Evolutionary conservation across 108 stramenopile genomes (phyloP).

Genomic region (Phaeodactylum tricornutum): DNA sequence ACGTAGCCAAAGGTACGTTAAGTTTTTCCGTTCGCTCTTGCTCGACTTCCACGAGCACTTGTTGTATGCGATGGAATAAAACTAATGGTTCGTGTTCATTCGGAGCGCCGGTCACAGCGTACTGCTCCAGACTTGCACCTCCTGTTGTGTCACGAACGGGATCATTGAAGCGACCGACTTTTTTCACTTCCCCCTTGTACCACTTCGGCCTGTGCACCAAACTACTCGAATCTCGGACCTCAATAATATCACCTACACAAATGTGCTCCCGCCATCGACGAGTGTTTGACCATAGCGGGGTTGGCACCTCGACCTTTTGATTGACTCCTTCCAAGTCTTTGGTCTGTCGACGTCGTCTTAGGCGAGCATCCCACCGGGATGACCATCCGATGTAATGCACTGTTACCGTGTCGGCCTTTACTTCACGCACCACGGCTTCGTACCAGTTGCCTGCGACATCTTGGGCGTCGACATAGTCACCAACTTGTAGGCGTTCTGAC

Average conservation of each 20-base stretch:
- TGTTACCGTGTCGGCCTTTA: slow-evolving; percentile 42
- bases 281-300: slow-evolving; percentile 58
- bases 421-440: slow-evolving; percentile 52
- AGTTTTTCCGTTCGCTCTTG: slow-evolving; percentile 36
- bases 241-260: slow-evolving; percentile 40
- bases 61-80: slow-evolving; percentile 38
- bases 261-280: slow-evolving; percentile 50
- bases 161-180: slow-evolving; percentile 29
- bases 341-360: slow-evolving; percentile 21
- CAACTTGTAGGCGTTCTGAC: slow-evolving; percentile 54
- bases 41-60: slow-evolving; percentile 59
- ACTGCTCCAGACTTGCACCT: slow-evolving; percentile 52
- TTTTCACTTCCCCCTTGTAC: slow-evolving; percentile 52
- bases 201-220: slow-evolving; percentile 51
- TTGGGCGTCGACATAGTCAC: slow-evolving; percentile 79
- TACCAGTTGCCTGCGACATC: slow-evolving; percentile 71
- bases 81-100: slow-evolving; percentile 27
- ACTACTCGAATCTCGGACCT: slow-evolving; percentile 52
- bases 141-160: slow-evolving; percentile 21
- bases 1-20: neutral
- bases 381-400: slow-evolving; percentile 80
- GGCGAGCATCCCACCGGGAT: slow-evolving; percentile 46
- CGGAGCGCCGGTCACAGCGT: slow-evolving; percentile 10
- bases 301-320: slow-evolving; percentile 28
- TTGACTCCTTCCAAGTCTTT: slow-evolving; percentile 4